phyloP scores from a whole-genome alignment of 1,139 yeast species.

The Wickerhamomyces sp. region DNA sequence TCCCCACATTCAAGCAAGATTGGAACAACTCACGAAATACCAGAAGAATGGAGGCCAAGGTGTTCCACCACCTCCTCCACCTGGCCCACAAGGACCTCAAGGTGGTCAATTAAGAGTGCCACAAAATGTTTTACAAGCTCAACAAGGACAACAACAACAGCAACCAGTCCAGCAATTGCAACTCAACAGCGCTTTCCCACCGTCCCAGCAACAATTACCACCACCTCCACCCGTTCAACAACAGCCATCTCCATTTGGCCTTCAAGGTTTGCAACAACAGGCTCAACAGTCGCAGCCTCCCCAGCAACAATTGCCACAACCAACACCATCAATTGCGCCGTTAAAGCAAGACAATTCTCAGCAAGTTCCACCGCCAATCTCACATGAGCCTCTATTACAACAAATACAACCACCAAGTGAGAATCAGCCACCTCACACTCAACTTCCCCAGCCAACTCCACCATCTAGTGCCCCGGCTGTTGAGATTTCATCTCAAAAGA shows the following conservation, averaged over 20 bases:
- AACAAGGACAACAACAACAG: conserved; percentile 21
- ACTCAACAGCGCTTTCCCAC: conserved; percentile 7
- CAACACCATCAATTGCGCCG: not conserved
- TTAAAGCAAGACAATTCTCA: not conserved
- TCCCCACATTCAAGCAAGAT: conserved; percentile 88
- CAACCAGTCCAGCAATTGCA: conserved; percentile 21
- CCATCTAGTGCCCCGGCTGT: not conserved
- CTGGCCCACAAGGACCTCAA: conserved; percentile 54
- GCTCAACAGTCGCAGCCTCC: conserved; percentile 9
- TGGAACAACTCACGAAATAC: conserved; percentile 75
- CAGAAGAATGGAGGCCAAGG: conserved; percentile 66
- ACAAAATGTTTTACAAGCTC: conserved; percentile 21
- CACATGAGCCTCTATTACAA: not conserved
- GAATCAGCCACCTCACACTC: not conserved
- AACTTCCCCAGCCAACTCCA: not conserved
- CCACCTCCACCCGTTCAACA: conserved; percentile 18
- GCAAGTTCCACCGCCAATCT: not conserved
- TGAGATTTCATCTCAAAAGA: conserved; percentile 4
- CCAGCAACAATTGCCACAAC: conserved; percentile 6
- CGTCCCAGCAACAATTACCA: conserved; percentile 18
- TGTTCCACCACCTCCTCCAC: conserved; percentile 59
- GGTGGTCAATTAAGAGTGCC: conserved; percentile 58
- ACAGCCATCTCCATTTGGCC: conserved; percentile 23
- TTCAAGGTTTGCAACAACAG: conserved; percentile 17
- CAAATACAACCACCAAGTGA: not conserved